Evolutionary conservation across 805 yeast genomes (phyloP).

Genomic region (Saitoella complicata): DNA sequence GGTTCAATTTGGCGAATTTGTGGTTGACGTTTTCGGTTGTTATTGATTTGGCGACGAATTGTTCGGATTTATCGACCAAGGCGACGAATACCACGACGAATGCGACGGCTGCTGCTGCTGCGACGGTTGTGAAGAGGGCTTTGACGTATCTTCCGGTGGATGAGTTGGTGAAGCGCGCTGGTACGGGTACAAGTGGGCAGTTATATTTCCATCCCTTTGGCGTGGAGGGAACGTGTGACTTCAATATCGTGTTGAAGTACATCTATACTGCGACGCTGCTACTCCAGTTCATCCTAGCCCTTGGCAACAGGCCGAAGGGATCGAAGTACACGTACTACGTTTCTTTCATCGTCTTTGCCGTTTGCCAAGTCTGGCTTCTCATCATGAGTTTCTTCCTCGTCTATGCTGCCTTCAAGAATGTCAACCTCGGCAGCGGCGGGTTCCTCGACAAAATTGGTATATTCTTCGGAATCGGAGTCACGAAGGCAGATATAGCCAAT

Average conservation of each 20-base stretch:
- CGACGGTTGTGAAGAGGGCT: constrained; percentile 43
- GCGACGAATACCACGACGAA: too few relatives aligned
- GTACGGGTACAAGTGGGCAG: too few relatives aligned
- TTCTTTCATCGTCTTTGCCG: constrained; percentile 39
- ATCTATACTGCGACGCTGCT: constrained; percentile 40
- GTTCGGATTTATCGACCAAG: too few relatives aligned
- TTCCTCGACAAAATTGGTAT: constrained; percentile 15
- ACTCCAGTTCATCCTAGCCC: constrained; percentile 43
- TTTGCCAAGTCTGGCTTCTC: constrained; percentile 42
- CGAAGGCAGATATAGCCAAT: constrained; percentile 12
- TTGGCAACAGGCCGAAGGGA: constrained; percentile 52
- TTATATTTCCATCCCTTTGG: too few relatives aligned
- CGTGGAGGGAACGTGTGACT: constrained; percentile 25
- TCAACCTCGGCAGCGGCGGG: constrained; percentile 14
- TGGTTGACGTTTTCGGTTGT: constrained; percentile 47
- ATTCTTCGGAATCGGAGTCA: constrained; percentile 15
- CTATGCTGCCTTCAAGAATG: constrained; percentile 31
- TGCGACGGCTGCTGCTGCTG: constrained; percentile 25
- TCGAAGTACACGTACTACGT: constrained; percentile 38
- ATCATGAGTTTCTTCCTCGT: constrained; percentile 45
- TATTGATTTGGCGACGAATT: constrained; percentile 24
- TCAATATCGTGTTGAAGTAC: constrained; percentile 33
- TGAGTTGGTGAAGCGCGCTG: constrained; percentile 23
- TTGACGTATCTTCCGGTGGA: constrained; percentile 18
- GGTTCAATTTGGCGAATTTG: constrained; percentile 51